Evolutionary conservation across 352 stramenopile genomes (phyloP), one percentile per base, ranked within the genome.

Genomic region (Peronospora destructor): DNA sequence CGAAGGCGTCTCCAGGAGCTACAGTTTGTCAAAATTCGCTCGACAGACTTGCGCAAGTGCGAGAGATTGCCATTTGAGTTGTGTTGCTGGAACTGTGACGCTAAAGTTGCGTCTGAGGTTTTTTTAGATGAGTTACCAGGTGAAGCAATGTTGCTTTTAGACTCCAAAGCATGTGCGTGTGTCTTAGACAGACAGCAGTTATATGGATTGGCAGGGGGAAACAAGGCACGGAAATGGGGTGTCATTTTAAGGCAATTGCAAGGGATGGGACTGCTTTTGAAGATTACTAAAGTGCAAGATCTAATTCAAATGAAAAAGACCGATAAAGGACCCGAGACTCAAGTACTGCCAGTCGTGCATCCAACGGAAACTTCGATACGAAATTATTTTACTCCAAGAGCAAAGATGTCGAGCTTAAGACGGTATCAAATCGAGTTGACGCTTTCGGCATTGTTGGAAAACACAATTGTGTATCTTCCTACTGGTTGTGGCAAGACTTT

Each of bases 401-500:
- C 67, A 0, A 74, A 78, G 12, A 68, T 87, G 48, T 85, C 73
- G 0, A 48, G 46, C 4, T 46, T 91, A 39, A 64, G 77, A 30
- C 37, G 57, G 9, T 91, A 91, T 32, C 80, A 91, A 53, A 56
- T 84, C 28, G 80, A 91, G 48, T 49, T 88, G 3, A 69, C 69
- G 23, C 28, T 91, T 1, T 86, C 72, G 23, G 73, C 77, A 6
- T 52, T 89, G 44, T 60, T 87, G 8, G 76, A 88, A 44, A 91
- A 89, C 58, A 87, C 77, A 2, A 83, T 91, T 38, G 68, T 87
- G 30, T 91, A 89, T 44, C 43, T 91, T 1, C 80, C 80, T 11
- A 91, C 77, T 17, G 80, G 80, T 65, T 80, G 73, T 32, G 77
- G 80, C 3, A 91, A 91, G 56, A 91, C 80, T 2, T 53, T 89